Evolutionary conservation across 176 grass and related monocot genomes (phyloP), one percentile per base, ranked within the genome.

Genomic region (Aegilops sharonensis): DNA sequence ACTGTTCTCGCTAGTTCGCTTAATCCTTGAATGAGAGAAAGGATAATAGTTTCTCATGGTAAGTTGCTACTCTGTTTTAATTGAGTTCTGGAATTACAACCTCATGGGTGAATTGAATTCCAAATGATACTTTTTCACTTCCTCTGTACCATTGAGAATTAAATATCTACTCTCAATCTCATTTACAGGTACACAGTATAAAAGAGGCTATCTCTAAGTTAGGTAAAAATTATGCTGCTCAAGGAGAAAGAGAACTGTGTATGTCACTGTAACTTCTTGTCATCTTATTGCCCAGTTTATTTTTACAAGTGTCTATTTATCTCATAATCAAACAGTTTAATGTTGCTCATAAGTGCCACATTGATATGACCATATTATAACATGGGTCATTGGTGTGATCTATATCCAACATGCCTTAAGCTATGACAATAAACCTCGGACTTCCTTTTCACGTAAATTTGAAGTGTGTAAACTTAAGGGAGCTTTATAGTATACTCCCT

Each of bases 191-290:
- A 60, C 68, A 93, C 37, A 86, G 89, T 65, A 77, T 99, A 77
- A 96, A 99, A 91, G 87, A 91, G 79, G 75, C 89, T 67, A 90
- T 99, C 76, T 87, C 87, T 47, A 92, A 91, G 80, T 85, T 96
- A 78, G 83, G 92, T 69, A 96, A 96, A 90, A 99, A 99, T 82
- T 96, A 92, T 88, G 90, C 90, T 64, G 94, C 94, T 76, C 97
- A 94, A 88, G 92, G 88, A 92, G 92, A 94, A 93, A 91, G 68
- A 72, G 94, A 94, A 75, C 48, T 88, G 72, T 81, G 97, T 99
- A 90, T 45, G 93, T 88, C 50, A 31, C 64, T 85, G 18, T 78
- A 70, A 21, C 63, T 87, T 65, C 17, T 71, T 0, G 0, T 63
- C 17, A 83, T 75, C 23, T 79, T 80, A 34, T 64, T 57, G 4